phyloP scores from a whole-genome alignment of 2,329 filamentous ascomycete genomes.

The Microcyclospora pomicola region DNA sequence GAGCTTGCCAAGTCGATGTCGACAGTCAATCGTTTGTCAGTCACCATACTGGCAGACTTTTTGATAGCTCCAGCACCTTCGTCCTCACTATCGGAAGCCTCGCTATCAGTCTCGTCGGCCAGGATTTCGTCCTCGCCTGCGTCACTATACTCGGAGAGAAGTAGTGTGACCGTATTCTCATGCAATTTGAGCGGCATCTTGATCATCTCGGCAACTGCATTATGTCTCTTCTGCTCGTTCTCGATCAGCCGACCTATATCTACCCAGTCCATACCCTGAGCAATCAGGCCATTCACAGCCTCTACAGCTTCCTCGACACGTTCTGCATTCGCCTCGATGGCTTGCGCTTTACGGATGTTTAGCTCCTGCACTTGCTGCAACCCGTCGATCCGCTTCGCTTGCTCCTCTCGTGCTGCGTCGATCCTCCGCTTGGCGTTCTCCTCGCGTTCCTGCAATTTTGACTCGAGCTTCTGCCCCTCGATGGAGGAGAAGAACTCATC shows the following conservation, averaged over 20 bases:
- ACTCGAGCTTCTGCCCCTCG: conserved; percentile 84
- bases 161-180: conserved; percentile 75
- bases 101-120: conserved; percentile 52
- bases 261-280: conserved; percentile 94
- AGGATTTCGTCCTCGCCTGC: conserved; percentile 46
- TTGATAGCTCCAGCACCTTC: conserved; percentile 27
- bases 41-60: conserved; percentile 16
- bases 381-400: conserved; percentile 70
- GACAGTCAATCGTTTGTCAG: conserved; percentile 45
- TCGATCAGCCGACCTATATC: conserved; percentile 81
- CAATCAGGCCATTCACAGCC: conserved; percentile 81
- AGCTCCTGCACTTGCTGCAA: conserved; percentile 68
- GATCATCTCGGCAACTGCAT: conserved; percentile 77
- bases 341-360: conserved; percentile 76
- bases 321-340: conserved; percentile 81
- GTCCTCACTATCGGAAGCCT: conserved; percentile 47
- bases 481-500: conserved; percentile 97
- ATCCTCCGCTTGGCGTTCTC: conserved; percentile 69
- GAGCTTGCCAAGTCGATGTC: conserved; percentile 75
- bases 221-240: conserved; percentile 65
- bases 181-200: conserved; percentile 74
- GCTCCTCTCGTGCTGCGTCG: conserved; percentile 70
- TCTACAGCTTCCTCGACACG: conserved; percentile 85
- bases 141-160: conserved; percentile 56
- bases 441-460: conserved; percentile 67